Evolutionary conservation across 805 yeast genomes (phyloP), one percentile per base, ranked within the genome.

Genomic region (Dipodascus geniculatus): DNA sequence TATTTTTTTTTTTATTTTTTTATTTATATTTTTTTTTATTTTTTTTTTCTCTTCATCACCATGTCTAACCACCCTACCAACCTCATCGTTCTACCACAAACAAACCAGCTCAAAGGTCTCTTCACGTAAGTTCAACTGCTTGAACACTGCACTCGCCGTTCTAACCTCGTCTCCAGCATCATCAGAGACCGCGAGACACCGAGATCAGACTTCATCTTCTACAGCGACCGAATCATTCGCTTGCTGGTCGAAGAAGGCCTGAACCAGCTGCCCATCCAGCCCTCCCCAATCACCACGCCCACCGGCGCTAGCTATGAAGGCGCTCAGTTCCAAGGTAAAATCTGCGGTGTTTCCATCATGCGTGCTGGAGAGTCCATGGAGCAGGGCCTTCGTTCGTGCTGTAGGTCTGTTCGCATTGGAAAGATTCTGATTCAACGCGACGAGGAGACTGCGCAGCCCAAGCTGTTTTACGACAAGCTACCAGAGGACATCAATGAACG

Each of bases 311-410:
- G 80, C 58, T 70, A 71, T 42, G 75, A 79, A 2, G 99, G 99
- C 14, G 83, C 84, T 54, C 74, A 76, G 56, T 91, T 91, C 68
- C 72, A 80, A 63, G 98, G 99, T 48, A 89, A 87, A 70, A 93
- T 93, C 56, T 91, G 98, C 68, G 99, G 99, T 60, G 99, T 93
- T 38, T 88, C 96, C 17, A 93, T 93, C 66, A 95, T 93, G 63
- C 79, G 99, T 67, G 99, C 99, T 3, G 99, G 99, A 60, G 99
- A 93, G 70, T 85, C 95, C 48, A 93, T 93, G 99, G 99, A 93
- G 71, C 95, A 88, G 76, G 99, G 98, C 33, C 75, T 93, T 59
- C 81, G 99, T 68, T 98, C 91, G 68, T 91, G 99, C 71, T 89
- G 98, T 68, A 79, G 99, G 60, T 85, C 95, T 9, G 99, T 93